Percentiles rank a stretch among this genome's conserved stretches.
Evolutionary conservation across 192 early-diverging fungal species (phyloP).

Genomic region (Thamnidium elegans): DNA sequence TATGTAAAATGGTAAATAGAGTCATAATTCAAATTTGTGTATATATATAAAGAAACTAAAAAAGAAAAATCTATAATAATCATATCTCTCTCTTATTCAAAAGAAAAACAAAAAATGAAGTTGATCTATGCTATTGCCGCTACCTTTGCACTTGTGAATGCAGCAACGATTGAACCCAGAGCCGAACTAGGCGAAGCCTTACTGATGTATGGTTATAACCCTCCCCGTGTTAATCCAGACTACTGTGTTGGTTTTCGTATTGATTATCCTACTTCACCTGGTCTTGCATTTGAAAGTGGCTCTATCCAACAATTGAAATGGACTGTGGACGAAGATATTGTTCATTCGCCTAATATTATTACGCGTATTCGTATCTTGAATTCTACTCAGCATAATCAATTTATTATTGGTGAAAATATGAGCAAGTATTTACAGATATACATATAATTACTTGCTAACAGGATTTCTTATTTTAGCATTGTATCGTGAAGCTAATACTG

Average conservation of each 20-base stretch:
- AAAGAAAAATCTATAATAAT: no score
- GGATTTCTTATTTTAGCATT: constrained; percentile 21
- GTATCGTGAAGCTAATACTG: constrained; percentile 22
- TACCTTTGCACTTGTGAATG: not conserved
- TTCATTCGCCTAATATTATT: constrained; percentile 29
- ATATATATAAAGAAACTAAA: no score
- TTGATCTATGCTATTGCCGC: not conserved
- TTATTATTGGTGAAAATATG: constrained; percentile 34
- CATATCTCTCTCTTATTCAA: no score
- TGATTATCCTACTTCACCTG: constrained; percentile 30
- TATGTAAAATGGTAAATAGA: no score
- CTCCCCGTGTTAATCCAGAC: constrained; percentile 35
- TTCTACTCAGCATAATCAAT: constrained; percentile 36
- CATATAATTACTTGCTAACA: not conserved
- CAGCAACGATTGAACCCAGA: not conserved
- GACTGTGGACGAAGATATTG: constrained; percentile 31
- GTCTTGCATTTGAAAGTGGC: constrained; percentile 24
- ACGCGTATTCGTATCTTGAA: constrained; percentile 39
- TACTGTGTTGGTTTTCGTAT: constrained; percentile 33
- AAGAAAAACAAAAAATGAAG: no score
- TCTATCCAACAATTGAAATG: constrained; percentile 30
- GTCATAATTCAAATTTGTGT: no score
- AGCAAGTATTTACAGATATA: constrained; percentile 9
- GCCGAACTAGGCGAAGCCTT: constrained; percentile 30
- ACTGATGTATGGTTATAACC: constrained; percentile 34